These are phyloP conservation scores for Mitragyna speciosa DNA, from an alignment of 257 asterid genomes.

Conservation along the genomic window DNA sequence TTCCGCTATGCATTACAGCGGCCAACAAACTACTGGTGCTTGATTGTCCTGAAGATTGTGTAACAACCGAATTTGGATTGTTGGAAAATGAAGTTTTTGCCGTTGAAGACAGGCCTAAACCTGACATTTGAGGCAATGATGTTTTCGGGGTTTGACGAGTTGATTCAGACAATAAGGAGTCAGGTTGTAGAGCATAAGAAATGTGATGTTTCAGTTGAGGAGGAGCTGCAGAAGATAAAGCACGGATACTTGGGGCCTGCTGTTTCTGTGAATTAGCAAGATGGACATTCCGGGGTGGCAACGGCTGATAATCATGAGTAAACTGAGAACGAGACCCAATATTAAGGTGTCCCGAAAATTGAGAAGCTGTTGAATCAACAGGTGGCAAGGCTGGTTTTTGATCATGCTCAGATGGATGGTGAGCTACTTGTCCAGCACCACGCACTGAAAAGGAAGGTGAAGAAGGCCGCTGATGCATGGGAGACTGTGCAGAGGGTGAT, in stretches of 20 bases:
- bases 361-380: slow-evolving; percentile 63
- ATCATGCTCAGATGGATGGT: slow-evolving; percentile 43
- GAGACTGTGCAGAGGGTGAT: slow-evolving; percentile 41
- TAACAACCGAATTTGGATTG: slow-evolving; percentile 38
- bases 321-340: slow-evolving; percentile 31
- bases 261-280: slow-evolving; percentile 34
- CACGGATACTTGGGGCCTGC: slow-evolving; percentile 33
- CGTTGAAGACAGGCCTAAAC: slow-evolving; percentile 36
- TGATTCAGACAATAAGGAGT: slow-evolving; percentile 31
- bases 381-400: slow-evolving; percentile 42
- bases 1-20: slow-evolving; percentile 56
- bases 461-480: slow-evolving; percentile 43
- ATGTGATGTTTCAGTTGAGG: slow-evolving; percentile 40
- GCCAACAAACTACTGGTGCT: slow-evolving; percentile 55
- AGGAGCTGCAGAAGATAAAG: slow-evolving; percentile 35
- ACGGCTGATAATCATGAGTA: slow-evolving; percentile 40
- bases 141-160: slow-evolving; percentile 12
- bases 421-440: slow-evolving; percentile 32
- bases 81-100: slow-evolving; percentile 42
- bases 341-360: slow-evolving; percentile 35
- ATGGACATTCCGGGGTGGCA: slow-evolving; percentile 35
- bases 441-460: slow-evolving; percentile 44
- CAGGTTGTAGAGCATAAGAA: slow-evolving; percentile 36
- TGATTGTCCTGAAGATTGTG: slow-evolving; percentile 51
- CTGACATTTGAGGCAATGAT: slow-evolving; percentile 30